Evolutionary conservation across 208 protist genomes (phyloP).

Genomic region (Naegleria fowleri): DNA sequence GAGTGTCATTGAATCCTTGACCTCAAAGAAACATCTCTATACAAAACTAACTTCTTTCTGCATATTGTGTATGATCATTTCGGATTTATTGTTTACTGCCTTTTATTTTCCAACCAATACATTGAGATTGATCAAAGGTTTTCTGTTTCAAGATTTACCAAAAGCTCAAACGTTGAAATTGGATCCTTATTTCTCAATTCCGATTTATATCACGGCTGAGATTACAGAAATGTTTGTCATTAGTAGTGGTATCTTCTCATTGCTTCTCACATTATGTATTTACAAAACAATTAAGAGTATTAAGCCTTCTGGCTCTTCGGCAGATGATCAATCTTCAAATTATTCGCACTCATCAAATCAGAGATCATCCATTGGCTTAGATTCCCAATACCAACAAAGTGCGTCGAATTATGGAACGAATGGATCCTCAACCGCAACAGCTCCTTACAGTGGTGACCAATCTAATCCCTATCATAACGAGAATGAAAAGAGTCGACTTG

Average conservation of each 20-base stretch:
- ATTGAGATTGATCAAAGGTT: neutral
- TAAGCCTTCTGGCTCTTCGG: neutral
- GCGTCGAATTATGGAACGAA: neutral
- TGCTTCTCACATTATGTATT: neutral
- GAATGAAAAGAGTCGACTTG: neutral
- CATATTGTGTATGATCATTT: conserved; percentile 11
- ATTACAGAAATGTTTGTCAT: neutral
- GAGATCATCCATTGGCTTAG: neutral
- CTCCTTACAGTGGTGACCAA: neutral
- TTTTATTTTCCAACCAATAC: neutral
- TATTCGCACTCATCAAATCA: neutral
- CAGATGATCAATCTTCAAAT: neutral
- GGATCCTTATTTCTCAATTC: neutral
- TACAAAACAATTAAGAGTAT: conserved; percentile 8
- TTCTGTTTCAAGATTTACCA: neutral
- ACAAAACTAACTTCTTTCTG: neutral
- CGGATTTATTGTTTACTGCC: neutral
- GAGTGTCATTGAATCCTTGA: neutral
- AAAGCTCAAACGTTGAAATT: neutral
- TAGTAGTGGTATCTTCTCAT: neutral
- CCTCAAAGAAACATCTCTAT: neutral
- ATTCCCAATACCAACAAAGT: neutral
- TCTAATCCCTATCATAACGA: neutral
- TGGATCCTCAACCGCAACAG: neutral
- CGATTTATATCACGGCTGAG: neutral